Evolutionary conservation across 2,329 filamentous ascomycete species (phyloP), one percentile per base, ranked within the genome.

Genomic region (Aspergillus thermomutatus): DNA sequence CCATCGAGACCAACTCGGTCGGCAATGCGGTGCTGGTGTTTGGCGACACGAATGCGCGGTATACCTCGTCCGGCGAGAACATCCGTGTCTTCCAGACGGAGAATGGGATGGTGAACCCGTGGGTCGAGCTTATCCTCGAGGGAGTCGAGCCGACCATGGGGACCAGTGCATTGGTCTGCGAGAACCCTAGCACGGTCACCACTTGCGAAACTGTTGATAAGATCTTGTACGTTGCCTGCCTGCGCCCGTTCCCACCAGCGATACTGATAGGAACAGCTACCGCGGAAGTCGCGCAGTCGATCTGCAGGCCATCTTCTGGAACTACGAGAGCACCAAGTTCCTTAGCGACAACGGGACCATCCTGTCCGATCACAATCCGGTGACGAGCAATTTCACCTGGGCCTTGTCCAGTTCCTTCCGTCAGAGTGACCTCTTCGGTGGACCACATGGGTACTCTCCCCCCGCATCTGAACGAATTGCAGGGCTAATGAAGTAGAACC

Each of bases 121-220:
- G 85, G 84, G 76, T 89, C 11, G 72, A 86, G 63, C 75, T 87
- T 0, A 71, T 81, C 43, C 76, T 74, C 14, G 71, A 67, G 25
- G 82, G 82, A 10, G 70, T 75, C 9, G 73, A 77, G 27, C 83
- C 84, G 0, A 73, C 11, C 63, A 65, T 28, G 75, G 82, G 63
- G 60, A 71, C 21, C 19, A 59, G 48, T 69, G 69, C 50, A 59
- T 14, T 73, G 3, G 54, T 83, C 17, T 89, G 87, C 71, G 71
- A 71, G n/a, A 87, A 86, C 63, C 86, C 86, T 0, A 79, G 79
- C 28, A 75, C 75, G 0, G 78, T 72, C 49, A 78, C 78, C 65
- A 68, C 71, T 4, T 89, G 87, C 70, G 87, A 89, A 73, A 84
- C 81, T 3, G 84, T 89, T 40, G 87, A 89, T 72, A 89, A 89